Conservation (phyloP, 202 grass and related monocot genomes). For the Saccharum hybrid region DNA sequence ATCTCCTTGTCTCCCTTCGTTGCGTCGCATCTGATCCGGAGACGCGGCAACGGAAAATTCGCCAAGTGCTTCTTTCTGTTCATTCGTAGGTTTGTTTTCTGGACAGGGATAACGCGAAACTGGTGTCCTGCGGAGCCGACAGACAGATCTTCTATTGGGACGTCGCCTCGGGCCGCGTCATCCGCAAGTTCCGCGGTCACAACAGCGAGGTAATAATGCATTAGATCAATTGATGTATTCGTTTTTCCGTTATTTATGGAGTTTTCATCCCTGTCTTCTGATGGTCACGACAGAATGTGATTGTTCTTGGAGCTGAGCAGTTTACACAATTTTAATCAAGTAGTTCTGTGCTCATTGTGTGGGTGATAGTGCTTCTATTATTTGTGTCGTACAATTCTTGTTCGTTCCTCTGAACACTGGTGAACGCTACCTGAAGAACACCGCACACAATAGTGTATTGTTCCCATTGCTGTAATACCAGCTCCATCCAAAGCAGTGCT, state of each 20-base stretch:
- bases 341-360: not conserved
- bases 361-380: not conserved
- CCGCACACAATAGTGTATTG: no score
- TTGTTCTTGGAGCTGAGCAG: not conserved
- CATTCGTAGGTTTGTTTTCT: not conserved
- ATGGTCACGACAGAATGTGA: not conserved
- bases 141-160: slow-evolving; percentile 97
- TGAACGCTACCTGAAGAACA: not conserved
- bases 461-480: not conserved
- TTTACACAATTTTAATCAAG: not conserved
- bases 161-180: slow-evolving; percentile 71
- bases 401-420: slow-evolving; percentile 10
- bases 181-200: slow-evolving; percentile 95
- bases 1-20: not conserved
- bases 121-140: slow-evolving; percentile 87
- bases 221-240: not conserved
- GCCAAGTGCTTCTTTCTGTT: slow-evolving; percentile 6
- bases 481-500: not conserved
- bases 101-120: slow-evolving; percentile 83
- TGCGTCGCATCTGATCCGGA: slow-evolving; percentile 17
- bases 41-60: not conserved
- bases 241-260: not conserved
- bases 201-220: slow-evolving; percentile 81
- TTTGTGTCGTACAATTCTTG: not conserved
- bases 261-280: not conserved